phyloP scores from a whole-genome alignment of 331 rosid genomes.

The Acacia concinna region DNA sequence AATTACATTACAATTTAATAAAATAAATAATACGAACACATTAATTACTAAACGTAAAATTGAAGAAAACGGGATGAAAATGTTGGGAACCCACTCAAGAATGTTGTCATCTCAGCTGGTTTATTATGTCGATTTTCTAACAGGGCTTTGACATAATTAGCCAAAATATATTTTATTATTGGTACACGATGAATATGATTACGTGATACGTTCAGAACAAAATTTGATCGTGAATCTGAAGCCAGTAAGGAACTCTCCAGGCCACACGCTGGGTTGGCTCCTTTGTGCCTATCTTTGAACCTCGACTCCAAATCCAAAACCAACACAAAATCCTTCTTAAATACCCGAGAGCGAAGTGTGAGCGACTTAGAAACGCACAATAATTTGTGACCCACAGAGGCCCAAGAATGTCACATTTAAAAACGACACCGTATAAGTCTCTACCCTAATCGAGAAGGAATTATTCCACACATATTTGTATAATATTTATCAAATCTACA shows the following conservation, averaged over 20 bases:
- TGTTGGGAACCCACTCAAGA: not conserved
- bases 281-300: slow-evolving; percentile 26
- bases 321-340: slow-evolving; percentile 12
- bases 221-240: slow-evolving; percentile 27
- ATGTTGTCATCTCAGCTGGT: not conserved
- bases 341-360: slow-evolving; percentile 59
- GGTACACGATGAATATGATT: not conserved
- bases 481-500: not conserved
- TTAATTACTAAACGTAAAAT: not conserved
- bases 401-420: slow-evolving; percentile 25
- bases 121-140: not conserved
- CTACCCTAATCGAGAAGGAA: not conserved
- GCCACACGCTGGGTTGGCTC: slow-evolving; percentile 17
- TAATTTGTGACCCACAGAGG: slow-evolving; percentile 39
- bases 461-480: not conserved
- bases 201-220: not conserved
- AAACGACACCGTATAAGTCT: not conserved
- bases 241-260: not conserved
- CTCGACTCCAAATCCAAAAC: not conserved
- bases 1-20: no score
- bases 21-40: not conserved
- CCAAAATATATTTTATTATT: not conserved
- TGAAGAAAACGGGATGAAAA: not conserved
- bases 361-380: slow-evolving; percentile 36
- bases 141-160: not conserved